Evolutionary conservation across 441 rosid species (phyloP).

Genomic region (Kokia cookei): DNA sequence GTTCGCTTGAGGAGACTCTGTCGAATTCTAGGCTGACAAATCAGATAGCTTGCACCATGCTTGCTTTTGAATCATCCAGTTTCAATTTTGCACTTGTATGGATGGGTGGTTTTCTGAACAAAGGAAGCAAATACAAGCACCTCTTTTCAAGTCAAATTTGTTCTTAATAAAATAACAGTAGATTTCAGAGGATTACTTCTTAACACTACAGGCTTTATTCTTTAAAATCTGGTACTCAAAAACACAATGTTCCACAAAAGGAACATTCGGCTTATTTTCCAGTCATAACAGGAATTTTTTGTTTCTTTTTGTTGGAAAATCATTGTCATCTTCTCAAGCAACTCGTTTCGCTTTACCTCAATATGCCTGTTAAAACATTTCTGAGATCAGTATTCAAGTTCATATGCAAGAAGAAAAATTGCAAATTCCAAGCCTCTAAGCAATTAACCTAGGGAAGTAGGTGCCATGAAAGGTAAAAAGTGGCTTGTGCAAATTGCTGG

Average conservation of each 20-base stretch:
- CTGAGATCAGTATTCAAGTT: background rate
- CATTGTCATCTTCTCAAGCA: too few species aligned
- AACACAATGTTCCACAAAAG: too few species aligned
- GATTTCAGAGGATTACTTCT: background rate
- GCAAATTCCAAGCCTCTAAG: background rate
- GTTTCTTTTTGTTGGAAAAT: too few species aligned
- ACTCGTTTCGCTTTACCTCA: too few species aligned
- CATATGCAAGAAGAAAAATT: background rate
- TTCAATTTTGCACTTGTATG: background rate
- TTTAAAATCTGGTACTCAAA: too few species aligned
- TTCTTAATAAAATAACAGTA: background rate
- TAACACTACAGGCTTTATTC: too few species aligned
- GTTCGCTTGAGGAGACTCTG: slow-evolving; percentile 34
- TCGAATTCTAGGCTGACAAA: background rate
- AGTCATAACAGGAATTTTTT: too few species aligned
- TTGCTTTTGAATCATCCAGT: background rate
- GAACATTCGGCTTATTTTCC: too few species aligned
- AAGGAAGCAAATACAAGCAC: background rate
- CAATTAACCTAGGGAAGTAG: background rate
- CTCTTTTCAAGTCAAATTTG: background rate
- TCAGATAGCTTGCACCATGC: background rate
- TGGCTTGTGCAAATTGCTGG: background rate
- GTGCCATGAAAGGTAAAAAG: background rate
- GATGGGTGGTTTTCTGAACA: background rate
- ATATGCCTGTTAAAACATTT: background rate